Percentiles rank a stretch among this genome's conserved stretches.
Conservation (phyloP, 306 rosid genomes). For the Inga laurina region DNA sequence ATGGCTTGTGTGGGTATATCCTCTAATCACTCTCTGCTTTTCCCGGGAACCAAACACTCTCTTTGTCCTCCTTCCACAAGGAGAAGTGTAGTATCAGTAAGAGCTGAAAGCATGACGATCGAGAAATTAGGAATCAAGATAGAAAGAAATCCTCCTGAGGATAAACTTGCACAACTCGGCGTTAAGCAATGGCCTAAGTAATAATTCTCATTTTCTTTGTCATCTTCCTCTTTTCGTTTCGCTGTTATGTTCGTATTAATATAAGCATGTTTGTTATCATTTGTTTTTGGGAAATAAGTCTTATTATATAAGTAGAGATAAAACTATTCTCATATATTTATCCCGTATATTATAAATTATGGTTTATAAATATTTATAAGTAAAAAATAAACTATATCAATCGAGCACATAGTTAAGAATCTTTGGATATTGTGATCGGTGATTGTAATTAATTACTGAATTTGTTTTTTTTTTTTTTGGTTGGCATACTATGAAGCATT, state of each 20-base stretch:
- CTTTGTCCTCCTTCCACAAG: conserved; percentile 3
- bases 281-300: too few species aligned
- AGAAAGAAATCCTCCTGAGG: conserved; percentile 75
- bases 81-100: not conserved
- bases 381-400: too few species aligned
- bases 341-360: too few species aligned
- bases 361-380: too few species aligned
- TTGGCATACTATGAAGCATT: not conserved
- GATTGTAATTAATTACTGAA: not conserved
- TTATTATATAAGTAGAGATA: too few species aligned
- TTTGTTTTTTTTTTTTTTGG: not conserved
- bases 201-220: conserved; percentile 23
- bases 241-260: not conserved
- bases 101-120: conserved; percentile 59
- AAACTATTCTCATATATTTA: too few species aligned
- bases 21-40: conserved; percentile 20
- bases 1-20: conserved; percentile 43
- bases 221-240: not conserved
- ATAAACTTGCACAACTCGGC: conserved; percentile 73
- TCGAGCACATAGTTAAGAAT: not conserved
- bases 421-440: not conserved
- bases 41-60: conserved; percentile 34
- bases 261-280: too few species aligned
- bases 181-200: conserved; percentile 89
- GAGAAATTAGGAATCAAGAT: conserved; percentile 81